These are phyloP conservation scores for Globisporangium canariense DNA, from an alignment of 352 stramenopile genomes.

Conservation along the genomic window DNA sequence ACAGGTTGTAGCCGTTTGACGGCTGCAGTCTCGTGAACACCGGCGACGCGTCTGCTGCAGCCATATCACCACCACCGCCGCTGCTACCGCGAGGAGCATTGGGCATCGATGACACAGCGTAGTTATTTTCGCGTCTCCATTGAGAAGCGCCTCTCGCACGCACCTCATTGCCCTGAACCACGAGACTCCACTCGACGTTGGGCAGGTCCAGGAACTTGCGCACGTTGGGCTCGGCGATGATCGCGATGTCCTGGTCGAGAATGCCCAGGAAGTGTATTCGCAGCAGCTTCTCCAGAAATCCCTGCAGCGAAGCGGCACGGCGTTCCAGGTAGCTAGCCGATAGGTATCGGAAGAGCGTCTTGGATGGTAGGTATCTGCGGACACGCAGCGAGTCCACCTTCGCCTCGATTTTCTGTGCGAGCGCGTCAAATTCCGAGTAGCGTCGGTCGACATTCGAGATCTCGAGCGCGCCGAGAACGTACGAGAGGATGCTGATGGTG, in stretches of 20 bases:
- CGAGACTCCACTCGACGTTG: slow-evolving; percentile 65
- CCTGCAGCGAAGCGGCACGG: slow-evolving; percentile 52
- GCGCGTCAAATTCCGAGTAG: slow-evolving; percentile 66
- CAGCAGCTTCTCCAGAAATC: slow-evolving; percentile 61
- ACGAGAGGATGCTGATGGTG: slow-evolving; percentile 63
- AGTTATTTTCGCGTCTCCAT: slow-evolving; percentile 21
- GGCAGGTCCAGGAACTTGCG: slow-evolving; percentile 66
- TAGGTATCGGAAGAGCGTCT: slow-evolving; percentile 67
- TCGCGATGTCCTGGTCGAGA: slow-evolving; percentile 63
- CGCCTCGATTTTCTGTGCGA: slow-evolving; percentile 45
- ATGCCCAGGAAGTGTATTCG: slow-evolving; percentile 56
- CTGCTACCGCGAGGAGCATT: slow-evolving; percentile 5
- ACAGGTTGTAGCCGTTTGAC: slow-evolving; percentile 24
- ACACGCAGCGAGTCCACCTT: slow-evolving; percentile 55
- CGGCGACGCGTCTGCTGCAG: slow-evolving; percentile 10
- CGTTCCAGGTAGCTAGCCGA: slow-evolving; percentile 57
- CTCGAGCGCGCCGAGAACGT: slow-evolving; percentile 33
- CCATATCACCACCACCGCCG: background rate
- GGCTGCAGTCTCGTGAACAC: slow-evolving; percentile 27
- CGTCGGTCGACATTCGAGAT: slow-evolving; percentile 52
- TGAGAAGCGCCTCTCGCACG: background rate
- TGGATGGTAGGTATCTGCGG: slow-evolving; percentile 53
- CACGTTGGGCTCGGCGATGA: slow-evolving; percentile 62
- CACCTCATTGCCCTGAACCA: slow-evolving; percentile 31
- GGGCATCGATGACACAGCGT: slow-evolving; percentile 23